Evolutionary conservation across 2,329 filamentous ascomycete genomes (phyloP), one percentile per base, ranked within the genome.

Genomic region (Xylariaceae sp.): DNA sequence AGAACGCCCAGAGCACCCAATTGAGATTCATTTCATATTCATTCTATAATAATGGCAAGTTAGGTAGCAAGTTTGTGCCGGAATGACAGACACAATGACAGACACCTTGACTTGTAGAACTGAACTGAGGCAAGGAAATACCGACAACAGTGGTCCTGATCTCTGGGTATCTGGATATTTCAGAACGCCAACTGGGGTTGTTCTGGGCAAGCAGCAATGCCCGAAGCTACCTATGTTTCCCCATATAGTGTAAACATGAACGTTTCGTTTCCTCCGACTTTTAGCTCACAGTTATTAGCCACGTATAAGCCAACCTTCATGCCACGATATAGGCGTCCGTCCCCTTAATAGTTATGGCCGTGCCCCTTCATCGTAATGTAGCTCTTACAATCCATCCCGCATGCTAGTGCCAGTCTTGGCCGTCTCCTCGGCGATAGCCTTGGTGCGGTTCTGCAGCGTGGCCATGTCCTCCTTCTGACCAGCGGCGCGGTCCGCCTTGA

Each of bases 401-500:
- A 72, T 72, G 63, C 76, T 80, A n/a, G 76, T 80, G 40, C 76
- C 75, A 9, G 69, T 65, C 71, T 76, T 78, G 56, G 58, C 57
- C 46, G 65, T 74, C 68, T 81, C 74, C 67, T 80, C 72, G 49
- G 80, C 76, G 46, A 74, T 62, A 56, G 69, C 64, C 72, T 82
- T 83, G 26, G 83, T 86, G 68, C 78, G 74, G 67, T 86, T 74
- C 72, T 85, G 79, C 69, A 86, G 65, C 49, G 71, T 64, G 58
- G 72, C 57, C 39, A 80, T 71, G 59, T 77, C 70, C 47, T 76
- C 70, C 5, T 45, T 42, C 16, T 8, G 8, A 54, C 75, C 71
- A n/a, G 62, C 36, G 55, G 58, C 54, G 0, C 80, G 80, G 68
- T 87, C 87, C 39, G 84, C 87, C 74, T 81, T 85, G 71, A 94